Evolutionary conservation across 2,329 filamentous ascomycete species (phyloP).

Genomic region (Grosmannia serpens): DNA sequence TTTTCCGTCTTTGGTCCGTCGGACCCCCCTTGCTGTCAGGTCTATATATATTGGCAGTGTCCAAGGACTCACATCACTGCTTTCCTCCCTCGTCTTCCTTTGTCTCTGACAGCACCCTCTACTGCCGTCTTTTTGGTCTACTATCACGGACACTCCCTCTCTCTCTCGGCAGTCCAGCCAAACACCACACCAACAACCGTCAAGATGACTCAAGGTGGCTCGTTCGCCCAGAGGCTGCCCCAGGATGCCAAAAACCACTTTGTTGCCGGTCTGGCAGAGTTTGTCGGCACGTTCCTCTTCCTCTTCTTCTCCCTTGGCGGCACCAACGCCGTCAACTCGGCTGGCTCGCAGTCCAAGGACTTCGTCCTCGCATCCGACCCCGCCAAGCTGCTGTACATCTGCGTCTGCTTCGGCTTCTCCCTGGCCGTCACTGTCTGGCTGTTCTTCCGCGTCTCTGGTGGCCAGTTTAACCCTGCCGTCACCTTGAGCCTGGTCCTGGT

Average conservation of each 20-base stretch:
- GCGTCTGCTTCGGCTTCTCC: slow-evolving; percentile 36
- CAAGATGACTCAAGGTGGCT: background rate
- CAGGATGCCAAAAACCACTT: slow-evolving; percentile 20
- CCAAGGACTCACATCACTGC: background rate
- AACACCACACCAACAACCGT: background rate
- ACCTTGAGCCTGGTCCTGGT: slow-evolving; percentile 47
- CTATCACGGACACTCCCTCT: background rate
- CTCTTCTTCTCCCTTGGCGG: slow-evolving; percentile 26
- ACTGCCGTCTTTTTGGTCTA: background rate
- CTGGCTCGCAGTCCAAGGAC: slow-evolving; percentile 5
- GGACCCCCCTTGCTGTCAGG: background rate
- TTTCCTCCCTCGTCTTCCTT: background rate
- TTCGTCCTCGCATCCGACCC: slow-evolving; percentile 16
- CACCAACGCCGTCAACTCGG: slow-evolving; percentile 17
- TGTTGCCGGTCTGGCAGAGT: slow-evolving; percentile 35
- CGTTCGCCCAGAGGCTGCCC: slow-evolving; percentile 9
- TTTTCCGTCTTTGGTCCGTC: background rate
- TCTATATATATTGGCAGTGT: background rate
- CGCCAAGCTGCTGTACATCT: slow-evolving; percentile 34
- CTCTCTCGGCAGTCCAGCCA: background rate
- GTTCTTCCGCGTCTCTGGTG: slow-evolving; percentile 42
- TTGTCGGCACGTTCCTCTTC: slow-evolving; percentile 43
- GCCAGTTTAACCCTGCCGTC: slow-evolving; percentile 40
- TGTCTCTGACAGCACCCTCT: background rate
- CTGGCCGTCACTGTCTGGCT: slow-evolving; percentile 44